Evolutionary conservation across 2,329 filamentous ascomycete genomes (phyloP), one percentile per base, ranked within the genome.

Genomic region (Aspergillus quadricinctus): DNA sequence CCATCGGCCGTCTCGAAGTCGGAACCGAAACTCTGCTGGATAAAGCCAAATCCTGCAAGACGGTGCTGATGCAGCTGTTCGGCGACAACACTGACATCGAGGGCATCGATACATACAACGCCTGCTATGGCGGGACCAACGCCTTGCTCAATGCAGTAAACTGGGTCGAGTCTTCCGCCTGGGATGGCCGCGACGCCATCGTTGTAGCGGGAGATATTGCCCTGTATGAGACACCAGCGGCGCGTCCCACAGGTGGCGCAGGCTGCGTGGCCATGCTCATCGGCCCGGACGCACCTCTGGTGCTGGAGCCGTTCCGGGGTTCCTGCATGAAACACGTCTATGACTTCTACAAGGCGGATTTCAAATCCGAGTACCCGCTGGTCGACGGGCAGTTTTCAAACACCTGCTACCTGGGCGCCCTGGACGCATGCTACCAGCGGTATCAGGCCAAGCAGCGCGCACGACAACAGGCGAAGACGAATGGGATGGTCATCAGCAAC

Each of bases 41-140:
- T 83, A 93, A 93, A 81, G 92, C 89, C 73, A 93, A 93, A 82
- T 92, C 89, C 49, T 89, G 92, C 80, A 93, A 93, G 83, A 88
- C 88, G 31, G 88, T 93, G 60, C 79, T 93, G 63, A 93, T 93
- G 89, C 89, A 92, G 80, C 82, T 93, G 46, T 92, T 93, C 67
- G 84, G 73, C 51, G 87, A 89, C 66, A 93, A 93, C 80, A 88
- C 86, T 78, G 91, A 89, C 79, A 80, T 93, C 59, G 89, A 93
- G 79, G 89, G 89, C 74, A 83, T 92, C 52, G 89, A 93, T 77
- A 91, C 87, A 55, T 76, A 92, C 74, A 93, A 93, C 72, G 89
- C 89, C 63, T 93, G 89, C 83, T 93, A 93, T 75, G 89, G 89
- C 68, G 89, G 89, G 63, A 93, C 89, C 76, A 92, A 91, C 69